A percentile compares a stretch with the other conserved stretches of the same genome.
Evolutionary conservation across 352 stramenopile genomes (phyloP).

Genomic region (Pythium aphanidermatum): DNA sequence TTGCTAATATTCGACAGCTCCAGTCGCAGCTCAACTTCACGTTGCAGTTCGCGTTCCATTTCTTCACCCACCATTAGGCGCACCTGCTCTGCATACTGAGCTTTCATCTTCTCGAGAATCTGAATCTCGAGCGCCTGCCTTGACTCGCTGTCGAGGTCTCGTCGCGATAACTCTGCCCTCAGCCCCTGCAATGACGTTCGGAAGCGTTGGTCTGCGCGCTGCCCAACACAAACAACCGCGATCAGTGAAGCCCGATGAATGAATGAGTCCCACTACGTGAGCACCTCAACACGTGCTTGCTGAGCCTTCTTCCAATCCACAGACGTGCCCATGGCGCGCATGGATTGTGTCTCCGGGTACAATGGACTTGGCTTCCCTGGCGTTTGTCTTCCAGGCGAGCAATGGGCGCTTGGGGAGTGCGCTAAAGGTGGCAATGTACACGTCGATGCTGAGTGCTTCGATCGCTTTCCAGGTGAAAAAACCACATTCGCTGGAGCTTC

Average conservation of each 20-base stretch:
- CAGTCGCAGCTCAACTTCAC: conserved; percentile 44
- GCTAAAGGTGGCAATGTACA: too few relatives aligned
- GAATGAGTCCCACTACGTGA: too few relatives aligned
- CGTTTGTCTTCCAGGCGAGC: not conserved
- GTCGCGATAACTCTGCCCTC: conserved; percentile 36
- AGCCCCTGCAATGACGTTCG: conserved; percentile 48
- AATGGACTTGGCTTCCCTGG: conserved; percentile 1
- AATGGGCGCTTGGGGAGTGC: too few relatives aligned
- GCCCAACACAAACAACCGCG: not conserved
- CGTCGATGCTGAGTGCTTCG: too few relatives aligned
- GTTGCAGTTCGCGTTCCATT: conserved; percentile 51
- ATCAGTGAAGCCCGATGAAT: too few relatives aligned
- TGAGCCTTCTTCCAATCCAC: conserved; percentile 54
- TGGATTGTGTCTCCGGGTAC: conserved; percentile 55
- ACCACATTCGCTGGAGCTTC: not conserved
- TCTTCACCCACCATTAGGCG: conserved; percentile 50
- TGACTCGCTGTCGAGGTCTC: conserved; percentile 26
- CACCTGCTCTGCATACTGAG: conserved; percentile 45
- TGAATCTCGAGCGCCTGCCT: conserved; percentile 36
- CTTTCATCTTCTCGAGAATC: conserved; percentile 65
- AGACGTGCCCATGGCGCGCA: conserved; percentile 31
- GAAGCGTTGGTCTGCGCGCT: conserved; percentile 48
- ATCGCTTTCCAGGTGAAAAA: conserved; percentile 3
- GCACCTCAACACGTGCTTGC: conserved; percentile 42
- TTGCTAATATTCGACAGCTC: conserved; percentile 35